These are phyloP conservation scores for Phyllosticta citriasiana DNA, from an alignment of 2,329 filamentous ascomycete genomes.

Conservation along the genomic window DNA sequence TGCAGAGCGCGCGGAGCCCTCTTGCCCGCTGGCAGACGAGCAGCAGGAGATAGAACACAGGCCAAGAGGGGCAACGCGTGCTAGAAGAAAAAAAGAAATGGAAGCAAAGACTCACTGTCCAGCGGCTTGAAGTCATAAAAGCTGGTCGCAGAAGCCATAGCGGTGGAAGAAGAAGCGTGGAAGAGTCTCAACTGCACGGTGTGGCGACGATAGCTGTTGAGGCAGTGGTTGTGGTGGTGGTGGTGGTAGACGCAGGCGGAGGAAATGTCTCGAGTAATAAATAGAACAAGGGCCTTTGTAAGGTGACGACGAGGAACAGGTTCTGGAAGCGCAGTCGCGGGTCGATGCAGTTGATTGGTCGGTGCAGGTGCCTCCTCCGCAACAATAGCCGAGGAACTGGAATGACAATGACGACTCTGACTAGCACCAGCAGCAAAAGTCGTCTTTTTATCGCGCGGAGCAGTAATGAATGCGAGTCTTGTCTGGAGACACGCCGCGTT, in stretches of 20 bases:
- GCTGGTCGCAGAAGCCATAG: conserved; percentile 57
- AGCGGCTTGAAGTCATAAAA: conserved; percentile 82
- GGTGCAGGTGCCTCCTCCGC: neutral
- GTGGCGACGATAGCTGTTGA: neutral
- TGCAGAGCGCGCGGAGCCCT: neutral
- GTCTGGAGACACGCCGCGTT: neutral
- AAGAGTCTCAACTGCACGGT: neutral
- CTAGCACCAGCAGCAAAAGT: neutral
- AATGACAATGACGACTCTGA: neutral
- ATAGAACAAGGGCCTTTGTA: no score
- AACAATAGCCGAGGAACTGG: neutral
- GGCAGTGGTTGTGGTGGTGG: neutral
- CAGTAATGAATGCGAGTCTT: no score
- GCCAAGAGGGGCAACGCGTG: neutral
- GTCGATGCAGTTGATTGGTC: neutral
- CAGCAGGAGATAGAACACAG: no score
- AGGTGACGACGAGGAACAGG: neutral
- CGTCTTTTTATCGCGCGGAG: neutral
- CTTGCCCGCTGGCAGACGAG: neutral
- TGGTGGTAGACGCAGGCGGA: neutral
- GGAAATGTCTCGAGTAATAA: no score
- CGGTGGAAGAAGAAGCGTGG: conserved; percentile 14
- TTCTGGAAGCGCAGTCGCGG: neutral
- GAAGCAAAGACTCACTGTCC: conserved; percentile 52
- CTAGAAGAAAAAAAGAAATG: neutral